Percentiles rank a stretch among this genome's conserved stretches.
Evolutionary conservation across 169 alveolate genomes (phyloP).

Genomic region (Perkinsus marinus): DNA sequence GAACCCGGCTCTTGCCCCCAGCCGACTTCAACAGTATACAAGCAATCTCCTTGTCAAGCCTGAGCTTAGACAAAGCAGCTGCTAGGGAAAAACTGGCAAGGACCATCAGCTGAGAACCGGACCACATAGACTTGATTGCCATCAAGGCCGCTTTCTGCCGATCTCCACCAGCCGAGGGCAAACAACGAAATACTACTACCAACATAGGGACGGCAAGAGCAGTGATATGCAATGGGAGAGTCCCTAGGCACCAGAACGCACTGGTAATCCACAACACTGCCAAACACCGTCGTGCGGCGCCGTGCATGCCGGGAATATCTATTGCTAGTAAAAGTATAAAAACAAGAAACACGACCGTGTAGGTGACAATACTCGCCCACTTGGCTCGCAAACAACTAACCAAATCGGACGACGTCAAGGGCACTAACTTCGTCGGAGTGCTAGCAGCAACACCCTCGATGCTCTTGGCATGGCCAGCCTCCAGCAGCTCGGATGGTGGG

Average conservation of each 20-base stretch:
- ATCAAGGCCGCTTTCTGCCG: not conserved
- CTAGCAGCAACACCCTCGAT: not conserved
- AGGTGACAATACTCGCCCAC: not conserved
- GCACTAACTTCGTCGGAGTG: not conserved
- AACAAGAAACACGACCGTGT: not conserved
- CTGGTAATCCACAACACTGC: not conserved
- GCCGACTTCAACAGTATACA: not conserved
- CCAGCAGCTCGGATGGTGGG: not conserved
- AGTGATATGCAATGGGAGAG: not conserved
- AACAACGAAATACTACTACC: not conserved
- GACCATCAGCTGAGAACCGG: not conserved
- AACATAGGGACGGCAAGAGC: not conserved
- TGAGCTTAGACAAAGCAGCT: not conserved
- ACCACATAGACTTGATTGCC: not conserved
- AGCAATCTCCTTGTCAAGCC: not conserved
- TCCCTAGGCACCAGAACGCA: not conserved
- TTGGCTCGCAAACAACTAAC: not conserved
- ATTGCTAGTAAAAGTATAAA: not conserved
- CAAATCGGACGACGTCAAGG: not conserved
- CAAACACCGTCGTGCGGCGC: not conserved
- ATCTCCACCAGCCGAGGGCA: not conserved
- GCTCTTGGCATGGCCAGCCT: not conserved
- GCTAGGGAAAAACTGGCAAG: not conserved
- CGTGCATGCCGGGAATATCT: not conserved
- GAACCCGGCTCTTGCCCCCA: not conserved